A percentile compares a stretch with the other conserved stretches of the same genome.
These are phyloP conservation scores for Cyberlindnera maritima DNA, from an alignment of 805 yeast species.

Conservation along the genomic window DNA sequence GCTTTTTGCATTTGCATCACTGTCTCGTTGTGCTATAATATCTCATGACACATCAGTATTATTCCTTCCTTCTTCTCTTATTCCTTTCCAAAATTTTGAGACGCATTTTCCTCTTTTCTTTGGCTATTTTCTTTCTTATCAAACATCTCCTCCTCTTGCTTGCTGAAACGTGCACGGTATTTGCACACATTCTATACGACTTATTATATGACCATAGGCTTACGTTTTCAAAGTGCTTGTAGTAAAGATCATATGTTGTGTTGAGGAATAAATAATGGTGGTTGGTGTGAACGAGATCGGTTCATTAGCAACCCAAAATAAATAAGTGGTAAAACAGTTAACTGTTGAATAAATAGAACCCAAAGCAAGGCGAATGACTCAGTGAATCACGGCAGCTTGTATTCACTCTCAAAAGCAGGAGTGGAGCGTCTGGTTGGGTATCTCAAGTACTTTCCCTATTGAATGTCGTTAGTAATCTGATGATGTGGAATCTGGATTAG, in stretches of 20 bases:
- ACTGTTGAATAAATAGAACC: not conserved
- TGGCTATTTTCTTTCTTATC: no score
- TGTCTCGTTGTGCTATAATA: not conserved
- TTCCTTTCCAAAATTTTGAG: not conserved
- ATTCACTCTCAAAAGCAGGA: slow-evolving; percentile 24
- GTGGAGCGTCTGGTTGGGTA: slow-evolving; percentile 22
- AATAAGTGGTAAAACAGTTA: slow-evolving; percentile 2
- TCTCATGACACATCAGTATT: not conserved
- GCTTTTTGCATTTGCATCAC: not conserved
- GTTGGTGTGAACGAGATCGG: no score
- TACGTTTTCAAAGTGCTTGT: not conserved
- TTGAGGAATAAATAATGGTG: slow-evolving; percentile 1
- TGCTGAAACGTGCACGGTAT: not conserved
- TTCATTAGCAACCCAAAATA: no score
- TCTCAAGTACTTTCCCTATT: slow-evolving; percentile 25
- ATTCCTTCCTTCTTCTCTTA: not conserved
- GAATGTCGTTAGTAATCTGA: no score
- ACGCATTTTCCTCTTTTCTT: not conserved
- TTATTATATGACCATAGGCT: not conserved
- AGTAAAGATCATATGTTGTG: not conserved
- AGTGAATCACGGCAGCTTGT: slow-evolving; percentile 16
- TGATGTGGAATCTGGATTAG: not conserved
- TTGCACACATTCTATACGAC: not conserved
- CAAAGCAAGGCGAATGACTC: not conserved
- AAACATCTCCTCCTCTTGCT: no score